Conservation (phyloP, 192 early-diverging fungal species). For the Pilaira anomala region DNA sequence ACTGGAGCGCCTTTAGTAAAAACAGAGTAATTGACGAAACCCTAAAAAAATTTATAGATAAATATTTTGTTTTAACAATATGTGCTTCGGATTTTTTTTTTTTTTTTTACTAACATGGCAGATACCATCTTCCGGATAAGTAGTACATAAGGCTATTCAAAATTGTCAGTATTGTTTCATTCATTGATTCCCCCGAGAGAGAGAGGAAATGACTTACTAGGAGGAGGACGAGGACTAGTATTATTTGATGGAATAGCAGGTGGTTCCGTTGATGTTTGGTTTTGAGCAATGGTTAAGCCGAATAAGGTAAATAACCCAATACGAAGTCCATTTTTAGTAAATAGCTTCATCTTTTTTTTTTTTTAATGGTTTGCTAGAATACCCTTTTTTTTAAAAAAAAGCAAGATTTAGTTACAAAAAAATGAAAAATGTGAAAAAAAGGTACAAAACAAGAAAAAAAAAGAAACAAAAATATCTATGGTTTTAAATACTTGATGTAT, state of each 20-base stretch:
- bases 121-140: slow-evolving; percentile 12
- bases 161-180: too few species aligned
- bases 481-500: too few species aligned
- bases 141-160: slow-evolving; percentile 1
- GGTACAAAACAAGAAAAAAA: background rate
- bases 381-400: background rate
- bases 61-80: too few species aligned
- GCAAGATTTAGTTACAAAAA: background rate
- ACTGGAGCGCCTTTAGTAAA: slow-evolving; percentile 15
- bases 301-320: too few species aligned
- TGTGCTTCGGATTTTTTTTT: background rate
- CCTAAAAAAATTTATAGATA: background rate
- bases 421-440: background rate
- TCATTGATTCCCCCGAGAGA: too few species aligned
- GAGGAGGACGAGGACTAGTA: background rate
- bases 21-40: slow-evolving; percentile 4
- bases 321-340: too few species aligned
- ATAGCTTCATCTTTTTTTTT: too few species aligned
- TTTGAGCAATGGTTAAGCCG: too few species aligned
- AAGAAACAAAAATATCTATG: background rate
- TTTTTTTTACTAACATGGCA: background rate
- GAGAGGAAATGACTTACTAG: background rate
- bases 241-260: background rate
- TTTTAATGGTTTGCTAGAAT: background rate
- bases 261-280: background rate